Base-by-base conservation (phyloP, 345 rosid species). In the Hevea brasiliensis region DNA sequence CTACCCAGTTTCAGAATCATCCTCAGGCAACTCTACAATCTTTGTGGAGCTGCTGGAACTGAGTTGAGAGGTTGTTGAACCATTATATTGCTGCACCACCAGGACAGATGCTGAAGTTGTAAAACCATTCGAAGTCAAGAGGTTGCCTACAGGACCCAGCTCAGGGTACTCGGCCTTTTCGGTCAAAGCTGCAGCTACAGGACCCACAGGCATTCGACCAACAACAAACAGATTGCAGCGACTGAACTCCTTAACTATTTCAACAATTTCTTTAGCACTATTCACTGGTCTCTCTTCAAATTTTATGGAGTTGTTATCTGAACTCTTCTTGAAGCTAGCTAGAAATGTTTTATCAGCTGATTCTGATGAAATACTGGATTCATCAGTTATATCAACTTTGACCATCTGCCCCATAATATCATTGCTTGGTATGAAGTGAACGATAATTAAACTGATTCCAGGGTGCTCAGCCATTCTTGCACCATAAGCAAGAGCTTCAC, bases 381-480 rank as follows among this genome's bases (percentile, higher is more conserved):
- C 82, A 8, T 81, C 84, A 14, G 51, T 67, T 50, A 84, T 65
- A 51, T 86, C 81, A 0, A 83, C 45, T 67, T 8, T 69, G 13
- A 75, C 83, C n/a, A 68, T 79, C 48, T 86, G 92, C 1, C 68
- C 79, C 0, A 47, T 51, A 23, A 67, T 54, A n/a, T 83, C 84
- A 0, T 73, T 76, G 59, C 80, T 75, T 14, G 83, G 77, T 6
- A 78, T 24, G 71, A 93, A 87, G 23, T 82, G 83, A 71, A 93
- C 56, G 10, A 91, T 81, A 24, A 67, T 74, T 59, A 93, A 61
- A 37, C 75, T 82, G 26, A 91, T 85, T 6, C 98, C 95, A 1
- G 98, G 98, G 68, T 93, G 98, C 73, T 91, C 97, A 0, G 91
- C 89, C 91, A 91, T 91, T 55, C 97, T 88, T 5, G 67, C 73